Percentiles rank a stretch among this genome's conserved stretches.
Conservation (phyloP, 1,284 basidiomycete species). For the Fistulinella staudtii region DNA sequence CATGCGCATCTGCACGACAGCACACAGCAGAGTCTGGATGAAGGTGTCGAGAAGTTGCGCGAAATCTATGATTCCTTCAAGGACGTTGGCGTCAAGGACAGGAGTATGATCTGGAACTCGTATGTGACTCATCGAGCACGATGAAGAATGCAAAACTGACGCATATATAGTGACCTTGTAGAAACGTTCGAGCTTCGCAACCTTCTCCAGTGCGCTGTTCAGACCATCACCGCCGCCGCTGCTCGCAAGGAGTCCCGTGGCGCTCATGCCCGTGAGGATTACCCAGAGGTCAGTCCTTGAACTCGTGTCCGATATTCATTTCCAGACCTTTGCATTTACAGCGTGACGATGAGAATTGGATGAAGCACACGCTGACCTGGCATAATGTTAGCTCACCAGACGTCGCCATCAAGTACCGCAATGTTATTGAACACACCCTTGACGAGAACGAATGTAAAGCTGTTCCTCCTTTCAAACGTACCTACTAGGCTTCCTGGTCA, state of each 20-base stretch:
- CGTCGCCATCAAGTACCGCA: conserved; percentile 88
- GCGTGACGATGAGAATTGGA: conserved; percentile 90
- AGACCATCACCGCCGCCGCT: conserved; percentile 94
- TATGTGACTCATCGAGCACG: conserved; percentile 36
- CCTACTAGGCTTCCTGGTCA: conserved; percentile 49
- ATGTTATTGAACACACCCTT: conserved; percentile 81
- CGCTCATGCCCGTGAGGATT: conserved; percentile 97
- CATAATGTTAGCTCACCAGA: conserved; percentile 71
- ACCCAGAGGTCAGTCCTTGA: conserved; percentile 64
- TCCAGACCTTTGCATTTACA: conserved; percentile 27
- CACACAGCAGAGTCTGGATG: conserved; percentile 87
- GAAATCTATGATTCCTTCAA: conserved; percentile 86
- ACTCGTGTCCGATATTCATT: background rate
- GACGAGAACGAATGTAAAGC: conserved; percentile 96
- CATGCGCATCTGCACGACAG: conserved; percentile 40
- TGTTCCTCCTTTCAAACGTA: conserved; percentile 85
- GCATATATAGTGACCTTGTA: conserved; percentile 72
- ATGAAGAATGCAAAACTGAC: conserved; percentile 12
- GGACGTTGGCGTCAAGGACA: conserved; percentile 94
- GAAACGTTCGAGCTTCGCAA: conserved; percentile 98
- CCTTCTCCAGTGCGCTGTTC: conserved; percentile 90
- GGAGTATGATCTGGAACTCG: conserved; percentile 99
- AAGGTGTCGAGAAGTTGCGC: conserved; percentile 86
- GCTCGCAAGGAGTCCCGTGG: conserved; percentile 97
- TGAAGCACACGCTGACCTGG: conserved; percentile 92